Conservation (phyloP, 1,139 yeast genomes). For the Candida anutae region DNA sequence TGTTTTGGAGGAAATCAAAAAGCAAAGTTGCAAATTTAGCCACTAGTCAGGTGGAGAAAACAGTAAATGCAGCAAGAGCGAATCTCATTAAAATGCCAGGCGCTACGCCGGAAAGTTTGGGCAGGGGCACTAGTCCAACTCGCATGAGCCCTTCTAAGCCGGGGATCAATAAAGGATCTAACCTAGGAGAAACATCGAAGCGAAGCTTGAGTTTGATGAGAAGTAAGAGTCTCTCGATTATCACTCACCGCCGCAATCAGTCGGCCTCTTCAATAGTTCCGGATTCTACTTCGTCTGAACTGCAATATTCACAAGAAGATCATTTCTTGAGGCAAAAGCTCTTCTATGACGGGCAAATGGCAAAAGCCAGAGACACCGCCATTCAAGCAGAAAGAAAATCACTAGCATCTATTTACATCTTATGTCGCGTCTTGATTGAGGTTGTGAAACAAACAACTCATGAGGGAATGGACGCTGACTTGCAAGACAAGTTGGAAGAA, state of each 20-base stretch:
- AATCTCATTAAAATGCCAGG: conserved; percentile 4
- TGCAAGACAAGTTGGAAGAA: conserved; percentile 82
- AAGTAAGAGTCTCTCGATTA: conserved; percentile 30
- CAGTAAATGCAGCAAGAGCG: conserved; percentile 11
- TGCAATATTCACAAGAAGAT: conserved; percentile 4
- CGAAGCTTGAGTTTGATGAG: conserved; percentile 37
- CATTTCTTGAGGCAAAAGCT: conserved; percentile 17
- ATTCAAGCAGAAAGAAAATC: conserved; percentile 83
- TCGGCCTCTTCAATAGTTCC: conserved; percentile 15
- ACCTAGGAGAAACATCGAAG: conserved; percentile 17
- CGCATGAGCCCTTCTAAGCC: conserved; percentile 8
- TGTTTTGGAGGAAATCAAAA: conserved; percentile 94
- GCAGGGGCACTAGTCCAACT: background rate
- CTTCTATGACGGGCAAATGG: conserved; percentile 35
- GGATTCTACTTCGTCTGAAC: conserved; percentile 1
- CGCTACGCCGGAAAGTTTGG: background rate
- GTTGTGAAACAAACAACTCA: conserved; percentile 82
- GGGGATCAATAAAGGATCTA: conserved; percentile 11
- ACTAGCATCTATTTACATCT: conserved; percentile 74
- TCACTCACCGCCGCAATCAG: conserved; percentile 32
- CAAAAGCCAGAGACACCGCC: conserved; percentile 59
- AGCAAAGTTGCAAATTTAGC: conserved; percentile 81
- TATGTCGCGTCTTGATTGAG: conserved; percentile 91
- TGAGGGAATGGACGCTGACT: conserved; percentile 66
- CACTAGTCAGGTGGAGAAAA: conserved; percentile 50